phyloP scores from a whole-genome alignment of 2,329 filamentous ascomycete species.

The Colletotrichum gloeosporioides region DNA sequence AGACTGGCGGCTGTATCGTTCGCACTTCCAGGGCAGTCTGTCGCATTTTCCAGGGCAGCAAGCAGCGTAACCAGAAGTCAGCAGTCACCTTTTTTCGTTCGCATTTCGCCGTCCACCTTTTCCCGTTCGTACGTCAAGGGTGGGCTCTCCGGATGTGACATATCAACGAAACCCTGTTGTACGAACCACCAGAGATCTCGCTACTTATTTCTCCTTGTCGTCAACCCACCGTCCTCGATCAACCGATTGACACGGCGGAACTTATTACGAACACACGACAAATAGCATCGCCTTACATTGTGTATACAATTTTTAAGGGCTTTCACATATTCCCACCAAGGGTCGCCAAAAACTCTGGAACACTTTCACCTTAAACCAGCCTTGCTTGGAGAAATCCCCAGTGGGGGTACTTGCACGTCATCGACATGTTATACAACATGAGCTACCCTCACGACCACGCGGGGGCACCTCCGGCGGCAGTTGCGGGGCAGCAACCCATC shows the following conservation, averaged over 20 bases:
- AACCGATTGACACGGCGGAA: not conserved
- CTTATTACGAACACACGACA: not conserved
- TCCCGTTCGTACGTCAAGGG: not conserved
- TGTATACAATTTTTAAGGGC: not conserved
- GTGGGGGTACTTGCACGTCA: not conserved
- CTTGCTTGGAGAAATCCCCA: not conserved
- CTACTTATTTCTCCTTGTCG: not conserved
- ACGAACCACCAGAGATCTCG: not conserved
- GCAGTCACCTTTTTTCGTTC: not conserved
- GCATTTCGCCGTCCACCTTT: not conserved
- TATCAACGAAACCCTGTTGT: not conserved
- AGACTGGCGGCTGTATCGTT: not conserved
- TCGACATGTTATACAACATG: conserved; percentile 30
- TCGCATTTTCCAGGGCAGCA: not conserved
- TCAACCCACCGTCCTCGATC: not conserved
- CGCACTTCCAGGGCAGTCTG: not conserved
- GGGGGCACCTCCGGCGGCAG: not conserved
- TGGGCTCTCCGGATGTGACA: not conserved
- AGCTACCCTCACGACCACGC: conserved; percentile 26
- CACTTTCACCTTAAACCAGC: too few relatives aligned
- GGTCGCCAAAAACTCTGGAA: not conserved
- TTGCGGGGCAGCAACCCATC: not conserved
- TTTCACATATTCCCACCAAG: not conserved
- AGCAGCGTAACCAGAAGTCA: not conserved
- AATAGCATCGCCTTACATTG: not conserved